Percentiles rank a stretch among this genome's conserved stretches.
phyloP scores from a whole-genome alignment of 495 filamentous ascomycete species.

The Evernia prunastri region DNA sequence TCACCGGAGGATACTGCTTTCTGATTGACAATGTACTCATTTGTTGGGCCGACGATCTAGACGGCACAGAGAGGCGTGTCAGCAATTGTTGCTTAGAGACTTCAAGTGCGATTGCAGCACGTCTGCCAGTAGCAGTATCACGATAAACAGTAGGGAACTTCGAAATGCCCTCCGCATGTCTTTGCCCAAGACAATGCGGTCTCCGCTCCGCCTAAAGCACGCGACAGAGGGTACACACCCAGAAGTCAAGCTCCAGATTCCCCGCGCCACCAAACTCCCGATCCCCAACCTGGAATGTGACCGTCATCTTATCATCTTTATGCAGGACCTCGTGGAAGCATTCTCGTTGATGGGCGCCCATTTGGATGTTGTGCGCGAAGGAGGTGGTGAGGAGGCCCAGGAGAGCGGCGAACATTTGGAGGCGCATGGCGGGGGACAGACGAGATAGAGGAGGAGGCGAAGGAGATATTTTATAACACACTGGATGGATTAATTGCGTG shows the following conservation, averaged over 20 bases:
- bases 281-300: conserved; percentile 97
- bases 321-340: conserved; percentile 96
- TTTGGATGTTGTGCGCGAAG: conserved; percentile 88
- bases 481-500: background rate
- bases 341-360: conserved; percentile 82
- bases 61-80: background rate
- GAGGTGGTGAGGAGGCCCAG: conserved; percentile 54
- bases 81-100: background rate
- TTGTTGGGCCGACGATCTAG: conserved; percentile 77
- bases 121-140: background rate
- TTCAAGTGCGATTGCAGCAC: background rate
- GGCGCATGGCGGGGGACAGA: conserved; percentile 42
- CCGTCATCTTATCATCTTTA: conserved; percentile 94
- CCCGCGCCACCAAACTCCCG: conserved; percentile 91
- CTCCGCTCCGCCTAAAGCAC: background rate
- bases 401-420: conserved; percentile 56
- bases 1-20: conserved; percentile 79
- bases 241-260: conserved; percentile 95
- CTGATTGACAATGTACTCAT: conserved; percentile 68
- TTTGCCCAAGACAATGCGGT: background rate
- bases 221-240: conserved; percentile 53
- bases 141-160: background rate
- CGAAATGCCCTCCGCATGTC: background rate
- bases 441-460: background rate
- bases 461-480: background rate